These are phyloP conservation scores for Candida arabinofermentans DNA, from an alignment of 805 yeast species.

Conservation along the genomic window DNA sequence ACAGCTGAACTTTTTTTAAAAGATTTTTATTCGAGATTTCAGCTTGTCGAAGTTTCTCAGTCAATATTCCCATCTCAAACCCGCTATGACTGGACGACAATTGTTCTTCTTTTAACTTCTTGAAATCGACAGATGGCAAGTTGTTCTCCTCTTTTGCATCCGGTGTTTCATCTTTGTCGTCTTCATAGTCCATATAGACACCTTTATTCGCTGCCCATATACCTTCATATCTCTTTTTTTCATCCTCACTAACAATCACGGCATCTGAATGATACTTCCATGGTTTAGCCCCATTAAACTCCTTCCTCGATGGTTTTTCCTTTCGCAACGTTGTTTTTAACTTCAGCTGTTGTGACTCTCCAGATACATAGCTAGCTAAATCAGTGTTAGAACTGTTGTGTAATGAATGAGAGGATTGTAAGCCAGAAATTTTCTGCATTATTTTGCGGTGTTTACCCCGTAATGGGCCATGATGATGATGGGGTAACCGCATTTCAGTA, in stretches of 20 bases:
- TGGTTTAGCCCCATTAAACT: constrained; percentile 84
- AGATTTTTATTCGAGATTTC: no score
- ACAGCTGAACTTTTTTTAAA: no score
- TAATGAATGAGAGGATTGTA: constrained; percentile 9
- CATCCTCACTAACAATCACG: constrained; percentile 47
- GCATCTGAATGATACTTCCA: constrained; percentile 83
- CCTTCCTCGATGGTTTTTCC: constrained; percentile 31
- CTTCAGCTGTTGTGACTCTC: constrained; percentile 30
- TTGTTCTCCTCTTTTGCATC: background rate
- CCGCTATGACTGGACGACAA: no score
- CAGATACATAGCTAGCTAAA: background rate
- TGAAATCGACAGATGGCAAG: no score
- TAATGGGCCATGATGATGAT: constrained; percentile 23
- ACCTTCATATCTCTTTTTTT: constrained; percentile 87
- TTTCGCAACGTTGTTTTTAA: constrained; percentile 51
- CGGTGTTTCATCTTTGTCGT: constrained; percentile 6
- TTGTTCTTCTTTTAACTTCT: no score
- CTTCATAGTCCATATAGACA: constrained; percentile 35
- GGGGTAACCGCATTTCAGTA: constrained; percentile 13
- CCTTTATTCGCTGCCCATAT: constrained; percentile 91
- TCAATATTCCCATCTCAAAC: no score
- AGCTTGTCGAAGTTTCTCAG: no score
- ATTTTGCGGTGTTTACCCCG: constrained; percentile 20
- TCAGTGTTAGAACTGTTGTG: constrained; percentile 2
- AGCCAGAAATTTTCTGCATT: constrained; percentile 20